phyloP scores from a whole-genome alignment of 768 basidiomycete species.

The Russula virescens region DNA sequence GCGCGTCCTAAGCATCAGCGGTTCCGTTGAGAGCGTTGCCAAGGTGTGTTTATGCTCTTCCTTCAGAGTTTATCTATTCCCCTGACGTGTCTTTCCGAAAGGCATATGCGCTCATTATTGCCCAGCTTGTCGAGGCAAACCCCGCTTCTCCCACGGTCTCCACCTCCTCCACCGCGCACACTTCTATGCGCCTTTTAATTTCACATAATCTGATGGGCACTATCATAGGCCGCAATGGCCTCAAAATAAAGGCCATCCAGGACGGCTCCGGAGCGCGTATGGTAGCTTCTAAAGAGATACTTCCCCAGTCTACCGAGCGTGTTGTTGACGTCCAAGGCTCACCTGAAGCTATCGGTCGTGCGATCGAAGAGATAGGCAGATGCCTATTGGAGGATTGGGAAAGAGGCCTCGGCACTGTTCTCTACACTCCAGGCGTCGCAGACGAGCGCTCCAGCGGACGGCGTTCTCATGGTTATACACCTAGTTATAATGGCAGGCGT shows the following conservation, averaged over 20 bases:
- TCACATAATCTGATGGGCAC: constrained; percentile 99
- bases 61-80: constrained; percentile 13
- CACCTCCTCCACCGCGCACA: constrained; percentile 54
- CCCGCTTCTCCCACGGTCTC: constrained; percentile 70
- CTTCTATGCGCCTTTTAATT: constrained; percentile 94
- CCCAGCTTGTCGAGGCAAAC: constrained; percentile 79
- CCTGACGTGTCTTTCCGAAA: constrained; percentile 30
- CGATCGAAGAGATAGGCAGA: constrained; percentile 93
- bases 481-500: constrained; percentile 45
- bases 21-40: constrained; percentile 87
- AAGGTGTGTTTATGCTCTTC: constrained; percentile 48
- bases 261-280: constrained; percentile 94
- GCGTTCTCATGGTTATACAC: constrained; percentile 48
- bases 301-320: constrained; percentile 98
- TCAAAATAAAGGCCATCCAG: constrained; percentile 99
- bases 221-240: constrained; percentile 91
- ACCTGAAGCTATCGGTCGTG: constrained; percentile 86
- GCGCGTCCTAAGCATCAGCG: constrained; percentile 91
- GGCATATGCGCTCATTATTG: constrained; percentile 94
- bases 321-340: constrained; percentile 97
- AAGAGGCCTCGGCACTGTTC: constrained; percentile 85
- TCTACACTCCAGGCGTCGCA: constrained; percentile 89
- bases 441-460: constrained; percentile 56
- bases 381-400: constrained; percentile 98
- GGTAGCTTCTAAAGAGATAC: constrained; percentile 98